phyloP scores from a whole-genome alignment of 192 early-diverging fungal species.

The Backusella sp. region DNA sequence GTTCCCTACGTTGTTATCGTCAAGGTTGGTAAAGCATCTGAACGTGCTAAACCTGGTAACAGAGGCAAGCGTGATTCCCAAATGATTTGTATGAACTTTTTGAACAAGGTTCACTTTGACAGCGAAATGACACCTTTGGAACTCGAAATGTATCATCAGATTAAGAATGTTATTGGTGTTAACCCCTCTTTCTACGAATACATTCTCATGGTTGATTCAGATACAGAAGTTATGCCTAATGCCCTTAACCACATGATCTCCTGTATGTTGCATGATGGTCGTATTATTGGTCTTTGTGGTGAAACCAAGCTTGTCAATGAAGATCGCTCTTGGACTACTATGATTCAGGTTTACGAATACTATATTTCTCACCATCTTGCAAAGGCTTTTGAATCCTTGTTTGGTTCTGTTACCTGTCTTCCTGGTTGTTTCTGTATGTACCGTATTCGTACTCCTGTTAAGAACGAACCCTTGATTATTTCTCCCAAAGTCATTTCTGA shows the following conservation, averaged over 20 bases:
- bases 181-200: slow-evolving; percentile 96
- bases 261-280: slow-evolving; percentile 84
- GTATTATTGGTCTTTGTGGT: slow-evolving; percentile 93
- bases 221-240: slow-evolving; percentile 89
- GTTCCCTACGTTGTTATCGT: slow-evolving; percentile 97
- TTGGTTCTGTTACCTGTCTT: slow-evolving; percentile 96
- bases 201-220: slow-evolving; percentile 97
- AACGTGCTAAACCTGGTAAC: slow-evolving; percentile 85
- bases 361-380: slow-evolving; percentile 96
- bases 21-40: slow-evolving; percentile 88
- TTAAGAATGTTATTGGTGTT: slow-evolving; percentile 99
- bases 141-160: slow-evolving; percentile 97
- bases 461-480: slow-evolving; percentile 89
- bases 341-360: slow-evolving; percentile 99
- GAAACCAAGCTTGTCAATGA: slow-evolving; percentile 95
- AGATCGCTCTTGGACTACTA: slow-evolving; percentile 90
- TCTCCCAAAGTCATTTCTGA: slow-evolving; percentile 87
- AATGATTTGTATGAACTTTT: slow-evolving; percentile 96
- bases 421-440: slow-evolving; percentile 99
- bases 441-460: slow-evolving; percentile 84
- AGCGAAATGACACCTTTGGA: slow-evolving; percentile 93
- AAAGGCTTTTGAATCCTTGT: slow-evolving; percentile 97
- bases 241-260: slow-evolving; percentile 92
- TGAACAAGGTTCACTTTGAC: slow-evolving; percentile 96
- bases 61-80: slow-evolving; percentile 99